Base-by-base conservation (phyloP, 2,329 filamentous ascomycete species). In the Raffaelea ambrosiae region DNA sequence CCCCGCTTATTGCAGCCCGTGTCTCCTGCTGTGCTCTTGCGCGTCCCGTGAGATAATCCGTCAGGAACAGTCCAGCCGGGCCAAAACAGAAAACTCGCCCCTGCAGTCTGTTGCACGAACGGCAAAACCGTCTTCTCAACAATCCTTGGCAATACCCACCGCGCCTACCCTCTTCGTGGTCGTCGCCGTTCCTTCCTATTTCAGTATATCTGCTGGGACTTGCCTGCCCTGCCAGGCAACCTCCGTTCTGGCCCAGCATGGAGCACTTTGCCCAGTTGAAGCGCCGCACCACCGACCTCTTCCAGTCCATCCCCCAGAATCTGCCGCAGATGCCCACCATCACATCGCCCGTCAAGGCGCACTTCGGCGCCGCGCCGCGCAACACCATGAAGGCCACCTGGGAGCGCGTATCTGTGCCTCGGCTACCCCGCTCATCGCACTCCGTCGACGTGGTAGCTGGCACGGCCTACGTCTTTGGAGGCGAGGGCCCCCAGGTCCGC, bases 351-450 rank as follows among this genome's bases (percentile, higher is more conserved):
- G 40, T 43, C 43, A 52, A 51, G 44, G 13, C 13, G 33, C 26
- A 36, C 43, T 9, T 26, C 29, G 14, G 14, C 38, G 8, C 13
- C 42, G 18, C 47, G 42, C 48, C 54, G 44, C 53, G 54, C 43
- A 57, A 59, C 39, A 59, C 61, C 40, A 67, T 79, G 55, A 76
- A 72, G 55, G 79, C 72, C 33, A 81, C 77, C 44, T 83, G 79
- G 79, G 71, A 81, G 58, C 75, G 73, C 55, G 70, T 84, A 56
- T 60, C 70, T 38, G 59, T 77, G 31, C 72, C 76, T 3, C 54
- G 69, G 1, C 71, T 89, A 8, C 78, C 79, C 36, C 81, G 86
- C 47, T 91, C 87, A 1, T 89, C 86, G 1, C 87, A 93, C 59
- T 76, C 78, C 3, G 62, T 89, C 55, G 75, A 86, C 40, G 69